Evolutionary conservation across 305 asterid genomes (phyloP).

Genomic region (Fraxinus sp.): DNA sequence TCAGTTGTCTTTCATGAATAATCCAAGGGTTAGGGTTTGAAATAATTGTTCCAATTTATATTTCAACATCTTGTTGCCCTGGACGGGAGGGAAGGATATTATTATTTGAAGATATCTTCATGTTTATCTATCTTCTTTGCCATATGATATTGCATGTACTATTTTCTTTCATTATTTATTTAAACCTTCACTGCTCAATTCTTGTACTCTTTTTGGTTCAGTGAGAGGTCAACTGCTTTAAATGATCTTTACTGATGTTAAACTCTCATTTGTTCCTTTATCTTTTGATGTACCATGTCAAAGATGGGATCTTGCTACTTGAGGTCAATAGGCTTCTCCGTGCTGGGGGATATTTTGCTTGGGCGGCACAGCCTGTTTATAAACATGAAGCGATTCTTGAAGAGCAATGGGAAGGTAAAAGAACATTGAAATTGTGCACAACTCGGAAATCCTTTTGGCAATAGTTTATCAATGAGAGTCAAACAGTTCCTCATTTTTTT

Average conservation of each 20-base stretch:
- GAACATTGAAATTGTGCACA: conserved; percentile 7
- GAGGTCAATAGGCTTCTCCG: conserved; percentile 95
- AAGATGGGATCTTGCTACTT: conserved; percentile 86
- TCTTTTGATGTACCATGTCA: conserved; percentile 15
- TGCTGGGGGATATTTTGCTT: conserved; percentile 90
- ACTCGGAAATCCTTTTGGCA: neutral
- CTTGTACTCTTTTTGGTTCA: neutral
- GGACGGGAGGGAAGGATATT: neutral
- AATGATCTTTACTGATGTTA: conserved; percentile 2
- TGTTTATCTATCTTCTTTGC: neutral
- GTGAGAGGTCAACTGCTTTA: conserved; percentile 7
- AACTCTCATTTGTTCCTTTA: conserved; percentile 18
- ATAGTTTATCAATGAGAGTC: conserved; percentile 11
- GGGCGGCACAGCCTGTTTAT: conserved; percentile 99
- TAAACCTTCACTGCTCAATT: neutral
- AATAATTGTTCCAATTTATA: neutral
- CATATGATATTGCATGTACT: neutral
- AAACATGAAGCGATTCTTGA: conserved; percentile 79
- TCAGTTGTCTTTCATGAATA: neutral
- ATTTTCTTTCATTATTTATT: neutral
- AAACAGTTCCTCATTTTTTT: conserved; percentile 6
- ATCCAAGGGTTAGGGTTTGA: neutral
- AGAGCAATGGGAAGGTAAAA: conserved; percentile 90
- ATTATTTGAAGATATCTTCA: neutral
- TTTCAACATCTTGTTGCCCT: neutral